phyloP scores from a whole-genome alignment of 257 asterid genomes.

The Solanum medicagineum region DNA sequence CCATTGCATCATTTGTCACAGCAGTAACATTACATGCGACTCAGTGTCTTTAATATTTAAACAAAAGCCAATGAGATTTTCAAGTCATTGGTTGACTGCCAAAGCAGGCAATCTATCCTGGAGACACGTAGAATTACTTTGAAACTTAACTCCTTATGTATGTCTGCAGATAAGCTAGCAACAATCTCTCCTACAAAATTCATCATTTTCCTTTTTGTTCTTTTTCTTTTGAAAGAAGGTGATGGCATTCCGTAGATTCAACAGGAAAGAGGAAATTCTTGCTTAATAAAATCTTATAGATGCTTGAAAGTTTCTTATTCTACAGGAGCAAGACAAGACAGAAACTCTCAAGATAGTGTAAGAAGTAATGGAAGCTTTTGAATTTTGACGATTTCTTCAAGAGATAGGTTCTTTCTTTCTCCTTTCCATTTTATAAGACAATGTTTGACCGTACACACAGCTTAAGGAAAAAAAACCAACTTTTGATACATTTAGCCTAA shows the following conservation, averaged over 20 bases:
- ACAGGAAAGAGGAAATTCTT: background rate
- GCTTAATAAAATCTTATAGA: background rate
- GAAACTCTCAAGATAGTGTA: background rate
- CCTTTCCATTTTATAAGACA: background rate
- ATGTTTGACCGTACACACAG: background rate
- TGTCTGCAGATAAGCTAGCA: background rate
- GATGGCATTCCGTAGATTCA: background rate
- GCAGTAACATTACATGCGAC: background rate
- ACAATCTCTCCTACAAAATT: background rate
- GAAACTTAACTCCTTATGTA: background rate
- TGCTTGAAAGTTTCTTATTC: background rate
- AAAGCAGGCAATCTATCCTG: background rate
- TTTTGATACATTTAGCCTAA: background rate
- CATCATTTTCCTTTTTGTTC: background rate
- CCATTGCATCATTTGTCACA: background rate
- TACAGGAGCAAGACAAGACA: background rate
- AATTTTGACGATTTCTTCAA: background rate
- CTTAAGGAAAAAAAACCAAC: background rate
- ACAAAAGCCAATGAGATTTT: background rate
- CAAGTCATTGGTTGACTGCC: background rate
- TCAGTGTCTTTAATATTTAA: background rate
- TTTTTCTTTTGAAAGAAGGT: background rate
- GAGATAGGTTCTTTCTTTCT: background rate
- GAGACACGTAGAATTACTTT: background rate
- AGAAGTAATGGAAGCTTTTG: background rate